Evolutionary conservation across 768 basidiomycete species (phyloP).

Genomic region (Xerocomus spinulosus): DNA sequence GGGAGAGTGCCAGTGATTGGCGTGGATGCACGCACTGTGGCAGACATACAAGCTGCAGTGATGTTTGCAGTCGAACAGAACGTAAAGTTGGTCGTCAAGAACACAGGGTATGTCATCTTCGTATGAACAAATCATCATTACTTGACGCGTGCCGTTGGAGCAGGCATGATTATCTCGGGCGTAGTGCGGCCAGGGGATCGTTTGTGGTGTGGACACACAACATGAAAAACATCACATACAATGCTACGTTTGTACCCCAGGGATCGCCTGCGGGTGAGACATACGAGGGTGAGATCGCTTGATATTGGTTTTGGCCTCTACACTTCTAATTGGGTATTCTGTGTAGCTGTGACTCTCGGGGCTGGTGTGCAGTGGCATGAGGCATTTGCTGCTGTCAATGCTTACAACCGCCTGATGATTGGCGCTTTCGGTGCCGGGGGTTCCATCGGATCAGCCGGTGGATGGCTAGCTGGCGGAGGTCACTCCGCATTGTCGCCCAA

Average conservation of each 20-base stretch:
- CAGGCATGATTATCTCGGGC: conserved; percentile 39
- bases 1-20: conserved; percentile 25
- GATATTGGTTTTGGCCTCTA: background rate
- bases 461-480: conserved; percentile 49
- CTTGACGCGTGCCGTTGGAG: background rate
- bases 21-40: conserved; percentile 20
- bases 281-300: conserved; percentile 28
- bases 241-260: conserved; percentile 28
- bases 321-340: conserved; percentile 3
- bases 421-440: conserved; percentile 40
- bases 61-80: conserved; percentile 19
- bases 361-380: conserved; percentile 49
- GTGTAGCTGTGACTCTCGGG: conserved; percentile 30
- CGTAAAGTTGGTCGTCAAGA: conserved; percentile 26
- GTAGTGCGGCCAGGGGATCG: conserved; percentile 35
- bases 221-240: conserved; percentile 37
- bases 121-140: too few species aligned
- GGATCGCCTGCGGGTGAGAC: conserved; percentile 24
- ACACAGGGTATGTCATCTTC: conserved; percentile 21
- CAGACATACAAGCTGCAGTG: conserved; percentile 27
- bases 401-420: conserved; percentile 38
- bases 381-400: conserved; percentile 38
- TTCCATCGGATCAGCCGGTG: conserved; percentile 46
- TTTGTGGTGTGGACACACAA: conserved; percentile 43
- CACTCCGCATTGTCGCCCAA: conserved; percentile 39